Percentiles rank a stretch among this genome's conserved stretches.
Evolutionary conservation across 1,139 yeast species (phyloP).

Genomic region (Geotrichum candidum): DNA sequence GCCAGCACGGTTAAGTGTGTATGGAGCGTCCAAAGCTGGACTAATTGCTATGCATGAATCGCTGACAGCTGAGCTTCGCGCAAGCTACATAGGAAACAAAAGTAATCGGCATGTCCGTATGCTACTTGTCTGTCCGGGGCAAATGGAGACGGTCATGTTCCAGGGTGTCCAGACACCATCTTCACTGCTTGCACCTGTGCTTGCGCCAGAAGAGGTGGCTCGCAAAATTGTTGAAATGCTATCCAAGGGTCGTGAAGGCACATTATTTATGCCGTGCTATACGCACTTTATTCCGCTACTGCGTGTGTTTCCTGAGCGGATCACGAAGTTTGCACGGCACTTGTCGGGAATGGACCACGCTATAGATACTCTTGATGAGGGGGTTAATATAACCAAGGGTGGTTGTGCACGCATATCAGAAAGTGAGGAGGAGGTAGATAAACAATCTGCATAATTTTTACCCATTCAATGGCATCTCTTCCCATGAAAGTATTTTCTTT

Average conservation of each 20-base stretch:
- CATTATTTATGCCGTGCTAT: slow-evolving; percentile 67
- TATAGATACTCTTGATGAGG: background rate
- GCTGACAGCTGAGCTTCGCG: slow-evolving; percentile 60
- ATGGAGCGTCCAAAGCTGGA: slow-evolving; percentile 89
- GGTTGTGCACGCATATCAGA: background rate
- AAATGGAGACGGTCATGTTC: slow-evolving; percentile 68
- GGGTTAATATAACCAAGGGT: background rate
- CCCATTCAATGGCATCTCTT: too few species aligned
- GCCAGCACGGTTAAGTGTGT: slow-evolving; percentile 74
- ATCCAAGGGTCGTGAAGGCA: slow-evolving; percentile 58
- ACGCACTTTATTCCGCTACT: slow-evolving; percentile 66
- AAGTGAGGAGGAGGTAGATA: background rate
- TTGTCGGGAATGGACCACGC: slow-evolving; percentile 57
- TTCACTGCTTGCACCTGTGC: slow-evolving; percentile 68
- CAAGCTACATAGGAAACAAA: background rate
- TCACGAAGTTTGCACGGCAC: slow-evolving; percentile 49
- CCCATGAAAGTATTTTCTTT: too few species aligned
- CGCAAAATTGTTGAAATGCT: slow-evolving; percentile 50
- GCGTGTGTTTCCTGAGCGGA: slow-evolving; percentile 67
- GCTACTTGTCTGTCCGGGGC: slow-evolving; percentile 80
- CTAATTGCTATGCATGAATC: slow-evolving; percentile 79
- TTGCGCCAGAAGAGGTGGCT: slow-evolving; percentile 65
- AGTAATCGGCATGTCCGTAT: slow-evolving; percentile 54
- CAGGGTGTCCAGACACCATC: slow-evolving; percentile 67
- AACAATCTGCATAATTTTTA: too few species aligned